Evolutionary conservation across 2,329 filamentous ascomycete species (phyloP).

Genomic region (Tolypocladium tundrense): DNA sequence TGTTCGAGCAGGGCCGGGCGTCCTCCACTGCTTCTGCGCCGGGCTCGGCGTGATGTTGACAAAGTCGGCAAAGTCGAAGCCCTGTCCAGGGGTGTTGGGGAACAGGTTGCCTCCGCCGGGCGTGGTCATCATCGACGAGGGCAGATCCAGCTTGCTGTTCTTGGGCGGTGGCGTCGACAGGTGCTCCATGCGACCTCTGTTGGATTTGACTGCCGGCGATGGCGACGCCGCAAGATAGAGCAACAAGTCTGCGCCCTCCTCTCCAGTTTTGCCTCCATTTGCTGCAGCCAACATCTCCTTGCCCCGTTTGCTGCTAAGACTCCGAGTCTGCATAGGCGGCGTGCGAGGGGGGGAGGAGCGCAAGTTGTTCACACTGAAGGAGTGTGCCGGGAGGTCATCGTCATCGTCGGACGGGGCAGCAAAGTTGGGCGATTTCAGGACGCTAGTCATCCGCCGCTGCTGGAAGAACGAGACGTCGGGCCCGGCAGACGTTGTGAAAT

Average conservation of each 20-base stretch:
- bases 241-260: conserved; percentile 73
- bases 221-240: conserved; percentile 86
- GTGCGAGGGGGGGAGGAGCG: conserved; percentile 79
- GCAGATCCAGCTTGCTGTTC: conserved; percentile 55
- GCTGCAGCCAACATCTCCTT: conserved; percentile 33
- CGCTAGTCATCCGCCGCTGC: conserved; percentile 56
- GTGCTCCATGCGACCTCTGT: conserved; percentile 45
- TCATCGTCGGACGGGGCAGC: conserved; percentile 66
- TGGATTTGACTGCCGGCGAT: conserved; percentile 60
- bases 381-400: conserved; percentile 69
- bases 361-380: conserved; percentile 54
- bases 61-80: conserved; percentile 92
- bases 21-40: conserved; percentile 82
- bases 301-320: conserved; percentile 34
- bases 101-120: conserved; percentile 61
- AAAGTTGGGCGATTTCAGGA: conserved; percentile 50
- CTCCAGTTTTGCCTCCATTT: conserved; percentile 48
- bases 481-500: conserved; percentile 61
- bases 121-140: conserved; percentile 83
- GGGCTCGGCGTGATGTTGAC: conserved; percentile 96
- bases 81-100: conserved; percentile 69
- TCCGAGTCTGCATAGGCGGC: conserved; percentile 55
- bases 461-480: conserved; percentile 73
- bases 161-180: conserved; percentile 70
- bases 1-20: conserved; percentile 53